Evolutionary conservation across 139 green algal genomes (phyloP).

Genomic region (Micractinium sp.): DNA sequence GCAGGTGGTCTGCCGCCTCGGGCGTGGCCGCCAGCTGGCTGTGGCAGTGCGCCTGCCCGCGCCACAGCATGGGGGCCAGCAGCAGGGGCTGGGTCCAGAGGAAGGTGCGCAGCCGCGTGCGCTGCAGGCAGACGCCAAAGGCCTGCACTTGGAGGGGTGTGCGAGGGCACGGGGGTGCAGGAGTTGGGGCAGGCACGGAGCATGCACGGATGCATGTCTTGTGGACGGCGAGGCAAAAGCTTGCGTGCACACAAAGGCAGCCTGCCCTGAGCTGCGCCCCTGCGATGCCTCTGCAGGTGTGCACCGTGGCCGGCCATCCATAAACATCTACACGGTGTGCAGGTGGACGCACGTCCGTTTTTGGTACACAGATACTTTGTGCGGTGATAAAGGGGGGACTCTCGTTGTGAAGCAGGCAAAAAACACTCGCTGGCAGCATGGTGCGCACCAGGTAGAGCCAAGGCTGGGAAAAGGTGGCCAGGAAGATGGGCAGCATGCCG

Average conservation of each 20-base stretch:
- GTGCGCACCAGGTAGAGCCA: conserved; percentile 17
- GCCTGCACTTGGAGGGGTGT: background rate
- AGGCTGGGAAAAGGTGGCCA: conserved; percentile 10
- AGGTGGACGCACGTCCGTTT: too few relatives aligned
- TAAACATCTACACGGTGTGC: too few relatives aligned
- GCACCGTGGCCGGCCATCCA: background rate
- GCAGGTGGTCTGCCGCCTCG: background rate
- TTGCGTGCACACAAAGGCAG: too few relatives aligned
- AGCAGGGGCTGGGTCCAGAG: conserved; percentile 11
- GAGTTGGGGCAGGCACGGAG: background rate
- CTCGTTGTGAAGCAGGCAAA: too few relatives aligned
- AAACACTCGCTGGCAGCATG: too few relatives aligned
- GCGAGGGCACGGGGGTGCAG: too few relatives aligned
- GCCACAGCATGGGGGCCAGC: conserved; percentile 6
- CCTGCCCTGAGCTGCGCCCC: too few relatives aligned
- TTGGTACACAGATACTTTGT: too few relatives aligned
- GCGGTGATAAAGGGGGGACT: too few relatives aligned
- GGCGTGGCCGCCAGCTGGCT: background rate
- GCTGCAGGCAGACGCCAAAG: conserved; percentile 16
- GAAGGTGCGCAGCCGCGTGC: conserved; percentile 6
- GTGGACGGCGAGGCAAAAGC: too few relatives aligned
- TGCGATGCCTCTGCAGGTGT: too few relatives aligned
- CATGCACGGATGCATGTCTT: background rate
- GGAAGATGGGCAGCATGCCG: conserved; percentile 2
- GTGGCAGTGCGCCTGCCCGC: background rate